Conservation (phyloP, 2,329 filamentous ascomycete species). For the Helotiales sp. region DNA sequence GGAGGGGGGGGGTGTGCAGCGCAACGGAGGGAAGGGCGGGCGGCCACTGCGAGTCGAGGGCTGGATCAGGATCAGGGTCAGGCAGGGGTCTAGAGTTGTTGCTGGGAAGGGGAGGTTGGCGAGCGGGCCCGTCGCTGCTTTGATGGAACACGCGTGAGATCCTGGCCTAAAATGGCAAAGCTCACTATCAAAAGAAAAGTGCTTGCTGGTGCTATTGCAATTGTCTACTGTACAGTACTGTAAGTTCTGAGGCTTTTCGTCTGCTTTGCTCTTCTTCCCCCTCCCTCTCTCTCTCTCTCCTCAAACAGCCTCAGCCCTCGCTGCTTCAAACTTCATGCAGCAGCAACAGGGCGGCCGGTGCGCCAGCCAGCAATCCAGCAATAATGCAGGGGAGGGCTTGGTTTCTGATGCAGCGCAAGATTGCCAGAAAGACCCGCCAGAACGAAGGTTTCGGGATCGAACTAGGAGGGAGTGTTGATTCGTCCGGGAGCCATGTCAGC, state of each 20-base stretch:
- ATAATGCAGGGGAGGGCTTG: slow-evolving; percentile 4
- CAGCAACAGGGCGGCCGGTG: slow-evolving; percentile 3
- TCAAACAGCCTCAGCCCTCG: background rate
- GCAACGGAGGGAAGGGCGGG: background rate
- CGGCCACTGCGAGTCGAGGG: too few relatives aligned
- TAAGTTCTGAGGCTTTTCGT: too few relatives aligned
- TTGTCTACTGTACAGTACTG: too few relatives aligned
- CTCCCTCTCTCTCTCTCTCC: background rate
- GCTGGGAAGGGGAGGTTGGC: background rate
- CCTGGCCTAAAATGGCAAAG: background rate
- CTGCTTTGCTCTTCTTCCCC: background rate
- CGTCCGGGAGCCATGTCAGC: background rate
- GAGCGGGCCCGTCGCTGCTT: slow-evolving; percentile 2
- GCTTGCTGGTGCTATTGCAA: background rate
- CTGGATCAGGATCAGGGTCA: background rate
- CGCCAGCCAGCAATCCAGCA: too few relatives aligned
- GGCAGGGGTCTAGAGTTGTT: background rate
- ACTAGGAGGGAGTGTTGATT: background rate
- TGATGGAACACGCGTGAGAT: background rate
- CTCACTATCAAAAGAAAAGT: background rate
- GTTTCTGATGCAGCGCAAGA: background rate
- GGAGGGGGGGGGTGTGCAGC: background rate
- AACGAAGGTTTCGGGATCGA: slow-evolving; percentile 7
- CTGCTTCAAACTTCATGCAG: background rate
- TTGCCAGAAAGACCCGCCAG: slow-evolving; percentile 2